These are phyloP conservation scores for Penicillium mononematosum DNA, from an alignment of 495 filamentous ascomycete genomes.

Conservation along the genomic window DNA sequence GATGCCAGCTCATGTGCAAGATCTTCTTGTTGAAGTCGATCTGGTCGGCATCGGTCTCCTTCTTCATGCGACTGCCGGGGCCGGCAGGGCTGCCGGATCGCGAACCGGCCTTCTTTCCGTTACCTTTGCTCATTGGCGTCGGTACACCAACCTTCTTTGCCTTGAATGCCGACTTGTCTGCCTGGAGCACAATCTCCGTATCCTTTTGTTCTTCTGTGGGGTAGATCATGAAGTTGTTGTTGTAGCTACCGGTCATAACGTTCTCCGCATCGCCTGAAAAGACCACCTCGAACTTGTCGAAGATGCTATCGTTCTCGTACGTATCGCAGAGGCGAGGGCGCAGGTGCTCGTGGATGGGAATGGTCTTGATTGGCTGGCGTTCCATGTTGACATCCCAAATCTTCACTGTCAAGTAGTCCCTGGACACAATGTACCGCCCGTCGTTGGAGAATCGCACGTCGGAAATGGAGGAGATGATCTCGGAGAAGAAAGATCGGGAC, in stretches of 20 bases:
- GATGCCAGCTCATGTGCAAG: slow-evolving; percentile 99
- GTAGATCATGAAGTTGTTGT: slow-evolving; percentile 99
- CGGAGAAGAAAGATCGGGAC: slow-evolving; percentile 97
- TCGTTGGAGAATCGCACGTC: slow-evolving; percentile 97
- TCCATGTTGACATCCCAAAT: slow-evolving; percentile 99
- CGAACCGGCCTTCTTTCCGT: slow-evolving; percentile 79
- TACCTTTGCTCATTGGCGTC: slow-evolving; percentile 88
- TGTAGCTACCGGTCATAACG: slow-evolving; percentile 99
- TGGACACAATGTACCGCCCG: slow-evolving; percentile 93
- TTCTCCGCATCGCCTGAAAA: slow-evolving; percentile 98
- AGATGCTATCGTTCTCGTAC: slow-evolving; percentile 99
- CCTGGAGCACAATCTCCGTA: slow-evolving; percentile 94
- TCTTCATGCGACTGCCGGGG: slow-evolving; percentile 91
- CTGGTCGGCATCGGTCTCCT: slow-evolving; percentile 98
- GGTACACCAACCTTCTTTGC: slow-evolving; percentile 99
- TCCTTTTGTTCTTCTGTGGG: slow-evolving; percentile 93
- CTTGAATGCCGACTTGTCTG: slow-evolving; percentile 98
- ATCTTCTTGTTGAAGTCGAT: slow-evolving; percentile 99
- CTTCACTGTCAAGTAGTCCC: slow-evolving; percentile 97
- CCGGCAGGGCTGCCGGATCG: slow-evolving; percentile 88
- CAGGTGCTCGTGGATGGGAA: slow-evolving; percentile 96
- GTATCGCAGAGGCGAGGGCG: slow-evolving; percentile 94
- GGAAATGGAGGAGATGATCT: slow-evolving; percentile 99
- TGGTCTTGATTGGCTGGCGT: slow-evolving; percentile 92
- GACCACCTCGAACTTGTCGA: slow-evolving; percentile 99